Evolutionary conservation across 768 basidiomycete species (phyloP), one percentile per base, ranked within the genome.

Genomic region (Roridomyces roridus): DNA sequence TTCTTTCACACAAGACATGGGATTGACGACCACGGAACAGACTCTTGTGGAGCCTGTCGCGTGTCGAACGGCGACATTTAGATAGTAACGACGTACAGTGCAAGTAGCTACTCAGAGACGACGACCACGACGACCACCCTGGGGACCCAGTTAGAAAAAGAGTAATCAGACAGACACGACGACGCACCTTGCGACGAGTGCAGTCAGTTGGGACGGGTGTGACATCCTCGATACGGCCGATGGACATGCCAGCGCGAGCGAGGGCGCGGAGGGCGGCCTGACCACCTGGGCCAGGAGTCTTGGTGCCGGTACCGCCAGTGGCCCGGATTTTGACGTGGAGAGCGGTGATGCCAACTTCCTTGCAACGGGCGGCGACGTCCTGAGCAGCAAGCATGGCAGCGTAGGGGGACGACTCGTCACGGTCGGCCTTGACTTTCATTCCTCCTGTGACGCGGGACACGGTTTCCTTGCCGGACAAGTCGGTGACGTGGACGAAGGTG

Each of bases 391-490:
- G 83, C 96, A 97, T 96, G 73, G 96, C 94, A 46, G 95, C 94
- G 72, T 97, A 93, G n/a, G 92, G 93, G 23, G 96, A 98, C 37
- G 95, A 98, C 80, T 99, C 97, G 80, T 99, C 97, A 78, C 97
- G 91, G 78, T 99, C 97, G 14, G 96, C 97, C 83, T 98, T 99
- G 79, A 99, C 97, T 83, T 98, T 98, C 97, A 98, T 98, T 58
- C 97, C 97, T 91, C 96, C 96, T 65, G 97, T 98, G 62, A 98
- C 94, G 72, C 97, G 94, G 67, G 94, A 92, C 80, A 99, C 94
- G 73, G 97, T 99, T 83, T 98, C 97, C 81, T 93, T 96, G 68
- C 97, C 97, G 21, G 95, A 95, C 55, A 98, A 79, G 91, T 98
- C 97, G 75, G 97, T 99, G 70, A 99, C 83, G 74, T 99, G 97